Evolutionary conservation across 805 yeast genomes (phyloP).

Genomic region (Candida verbasci): DNA sequence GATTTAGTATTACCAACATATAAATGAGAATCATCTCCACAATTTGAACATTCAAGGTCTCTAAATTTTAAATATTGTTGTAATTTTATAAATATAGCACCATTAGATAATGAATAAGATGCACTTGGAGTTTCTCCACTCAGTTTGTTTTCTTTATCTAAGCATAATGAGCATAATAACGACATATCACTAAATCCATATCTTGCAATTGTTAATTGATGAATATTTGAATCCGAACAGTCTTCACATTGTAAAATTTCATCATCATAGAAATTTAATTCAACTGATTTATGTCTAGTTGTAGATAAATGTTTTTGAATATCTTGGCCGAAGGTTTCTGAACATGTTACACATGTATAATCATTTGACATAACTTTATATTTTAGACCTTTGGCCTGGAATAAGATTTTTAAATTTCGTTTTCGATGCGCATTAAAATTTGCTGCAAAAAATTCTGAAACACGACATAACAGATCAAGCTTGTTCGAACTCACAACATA

Average conservation of each 20-base stretch:
- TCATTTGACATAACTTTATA: slow-evolving; percentile 5
- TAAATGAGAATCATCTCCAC: slow-evolving; percentile 40
- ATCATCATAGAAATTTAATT: slow-evolving; percentile 23
- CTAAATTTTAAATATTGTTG: slow-evolving; percentile 45
- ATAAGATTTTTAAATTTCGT: neutral
- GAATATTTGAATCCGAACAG: slow-evolving; percentile 51
- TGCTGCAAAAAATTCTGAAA: neutral
- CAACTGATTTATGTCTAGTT: slow-evolving; percentile 50
- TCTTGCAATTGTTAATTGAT: slow-evolving; percentile 46
- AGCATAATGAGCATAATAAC: slow-evolving; percentile 45
- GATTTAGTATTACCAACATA: slow-evolving; percentile 21
- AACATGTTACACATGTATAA: slow-evolving; percentile 47
- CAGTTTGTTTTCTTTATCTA: slow-evolving; percentile 24
- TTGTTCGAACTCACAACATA: no score
- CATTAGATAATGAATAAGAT: slow-evolving; percentile 49
- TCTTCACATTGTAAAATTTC: slow-evolving; percentile 53
- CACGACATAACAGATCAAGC: no score
- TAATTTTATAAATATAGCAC: slow-evolving; percentile 48
- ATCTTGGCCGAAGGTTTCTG: slow-evolving; percentile 23
- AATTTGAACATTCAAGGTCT: slow-evolving; percentile 45
- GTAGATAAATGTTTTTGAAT: slow-evolving; percentile 50
- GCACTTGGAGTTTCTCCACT: slow-evolving; percentile 41
- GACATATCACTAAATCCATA: slow-evolving; percentile 55
- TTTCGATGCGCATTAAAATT: slow-evolving; percentile 2
- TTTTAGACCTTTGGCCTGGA: no score